Percentiles rank a stretch among this genome's conserved stretches.
These are phyloP conservation scores for Zymoseptoria ardabiliae DNA, from an alignment of 2,329 filamentous ascomycete species.

Conservation along the genomic window DNA sequence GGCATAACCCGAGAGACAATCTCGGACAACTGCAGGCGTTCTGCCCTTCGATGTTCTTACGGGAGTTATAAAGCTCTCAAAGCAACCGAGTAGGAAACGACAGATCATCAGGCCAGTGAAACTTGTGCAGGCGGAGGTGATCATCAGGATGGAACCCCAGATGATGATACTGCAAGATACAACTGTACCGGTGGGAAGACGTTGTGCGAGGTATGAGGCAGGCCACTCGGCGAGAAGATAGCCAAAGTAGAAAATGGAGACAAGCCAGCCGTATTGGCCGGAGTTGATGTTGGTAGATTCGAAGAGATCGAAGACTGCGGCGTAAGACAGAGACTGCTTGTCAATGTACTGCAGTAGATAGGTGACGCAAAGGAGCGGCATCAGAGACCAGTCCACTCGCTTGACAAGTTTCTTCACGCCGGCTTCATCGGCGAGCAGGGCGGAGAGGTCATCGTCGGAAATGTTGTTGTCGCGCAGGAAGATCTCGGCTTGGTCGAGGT, in stretches of 20 bases:
- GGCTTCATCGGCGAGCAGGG: slow-evolving; percentile 39
- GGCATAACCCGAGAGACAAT: too few relatives aligned
- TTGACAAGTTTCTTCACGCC: slow-evolving; percentile 31
- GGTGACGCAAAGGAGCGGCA: slow-evolving; percentile 43
- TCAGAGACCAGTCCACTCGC: slow-evolving; percentile 45
- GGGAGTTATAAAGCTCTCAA: slow-evolving; percentile 57
- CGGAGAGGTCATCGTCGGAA: slow-evolving; percentile 36
- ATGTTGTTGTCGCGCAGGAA: slow-evolving; percentile 46
- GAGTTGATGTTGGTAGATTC: slow-evolving; percentile 41
- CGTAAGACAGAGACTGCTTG: slow-evolving; percentile 48
- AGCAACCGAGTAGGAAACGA: slow-evolving; percentile 60
- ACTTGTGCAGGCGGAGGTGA: slow-evolving; percentile 53
- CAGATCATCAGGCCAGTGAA: slow-evolving; percentile 54
- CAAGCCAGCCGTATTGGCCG: slow-evolving; percentile 48
- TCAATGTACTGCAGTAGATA: slow-evolving; percentile 23
- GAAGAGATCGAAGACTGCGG: slow-evolving; percentile 51
- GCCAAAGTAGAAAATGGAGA: slow-evolving; percentile 48
- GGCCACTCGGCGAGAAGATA: slow-evolving; percentile 25
- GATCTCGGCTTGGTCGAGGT: slow-evolving; percentile 43
- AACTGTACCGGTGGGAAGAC: slow-evolving; percentile 29
- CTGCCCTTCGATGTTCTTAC: not conserved
- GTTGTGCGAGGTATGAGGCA: slow-evolving; percentile 25
- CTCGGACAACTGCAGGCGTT: too few relatives aligned
- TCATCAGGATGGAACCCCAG: slow-evolving; percentile 55
- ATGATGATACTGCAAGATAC: slow-evolving; percentile 43